Evolutionary conservation across 1,139 yeast species (phyloP), one percentile per base, ranked within the genome.

Genomic region (Sugiyamaella japonica): DNA sequence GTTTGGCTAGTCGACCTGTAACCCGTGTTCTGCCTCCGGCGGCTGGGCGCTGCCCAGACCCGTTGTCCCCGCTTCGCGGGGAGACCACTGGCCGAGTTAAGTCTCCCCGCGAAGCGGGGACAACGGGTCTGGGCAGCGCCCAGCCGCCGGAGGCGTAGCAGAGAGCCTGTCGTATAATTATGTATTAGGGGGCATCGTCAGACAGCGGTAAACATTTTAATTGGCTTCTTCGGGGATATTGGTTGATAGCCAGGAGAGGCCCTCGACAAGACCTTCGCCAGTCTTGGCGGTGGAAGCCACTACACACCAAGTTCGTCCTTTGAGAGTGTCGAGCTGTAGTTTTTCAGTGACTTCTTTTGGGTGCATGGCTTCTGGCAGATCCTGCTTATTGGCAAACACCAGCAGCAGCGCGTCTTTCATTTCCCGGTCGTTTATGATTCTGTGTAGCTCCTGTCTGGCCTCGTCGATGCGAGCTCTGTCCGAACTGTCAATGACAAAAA

Each of bases 331-430:
- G 70, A 88, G 81, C 66, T 91, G 91, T 70, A 88, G 80, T 72
- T 84, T 84, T 74, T 86, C 93, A 64, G 95, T 86, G 67, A 88
- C 84, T 77, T 88, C 95, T 63, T 89, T 89, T 64, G 96, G 95
- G 68, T 86, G 85, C 91, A 87, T 85, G 67, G 95, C 93, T 65
- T 85, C 87, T 72, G 93, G 91, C 78, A 57, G 78, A 73, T 90
- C 97, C 71, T 90, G 97, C 71, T 90, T 90, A 73, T 90, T 90
- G 53, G 97, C 97, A 75, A 89, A 84, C 10, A 90, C 95, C 57
- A 89, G 79, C 66, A 90, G 72, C 59, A 88, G 76, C 59, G 93
- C 90, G 60, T 85, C 84, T 63, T 83, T 81, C 80, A 90, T 84
- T 69, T 89, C 96, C 60, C 88, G 84, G 67, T 86, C 93, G 57